Evolutionary conservation across 2,329 filamentous ascomycete species (phyloP).

Genomic region (Trichoderma sp.): DNA sequence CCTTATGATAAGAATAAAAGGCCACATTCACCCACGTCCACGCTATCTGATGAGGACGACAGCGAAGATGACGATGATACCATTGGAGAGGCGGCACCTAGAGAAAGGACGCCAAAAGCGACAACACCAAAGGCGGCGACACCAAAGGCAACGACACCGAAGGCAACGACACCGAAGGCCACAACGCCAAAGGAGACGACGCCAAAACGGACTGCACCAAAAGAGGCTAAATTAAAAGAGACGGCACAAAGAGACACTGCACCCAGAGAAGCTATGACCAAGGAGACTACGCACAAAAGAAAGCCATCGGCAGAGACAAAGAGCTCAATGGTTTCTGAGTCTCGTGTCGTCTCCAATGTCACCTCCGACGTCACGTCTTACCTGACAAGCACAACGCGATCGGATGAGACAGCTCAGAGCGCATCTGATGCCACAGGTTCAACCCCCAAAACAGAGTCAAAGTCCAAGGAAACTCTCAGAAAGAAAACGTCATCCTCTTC

Average conservation of each 20-base stretch:
- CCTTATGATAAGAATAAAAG: conserved; percentile 55
- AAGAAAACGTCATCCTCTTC: conserved; percentile 38
- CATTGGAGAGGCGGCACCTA: conserved; percentile 2
- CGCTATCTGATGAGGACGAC: conserved; percentile 7
- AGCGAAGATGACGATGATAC: conserved; percentile 20
- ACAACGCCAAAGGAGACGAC: not conserved
- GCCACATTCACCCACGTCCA: conserved; percentile 1
- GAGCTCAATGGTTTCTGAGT: conserved; percentile 28
- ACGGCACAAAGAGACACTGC: not conserved
- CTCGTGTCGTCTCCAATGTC: conserved; percentile 21
- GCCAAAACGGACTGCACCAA: not conserved
- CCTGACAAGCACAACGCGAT: conserved; percentile 2
- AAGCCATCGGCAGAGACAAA: conserved; percentile 30
- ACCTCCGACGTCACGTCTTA: conserved; percentile 21
- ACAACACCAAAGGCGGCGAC: not conserved
- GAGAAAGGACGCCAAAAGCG: not conserved
- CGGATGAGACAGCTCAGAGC: conserved; percentile 1
- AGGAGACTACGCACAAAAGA: not conserved
- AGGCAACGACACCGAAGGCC: not conserved
- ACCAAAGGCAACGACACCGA: not conserved
- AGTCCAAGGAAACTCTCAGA: conserved; percentile 1
- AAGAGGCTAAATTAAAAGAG: not conserved
- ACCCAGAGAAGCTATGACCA: not conserved
- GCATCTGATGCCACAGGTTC: not conserved
- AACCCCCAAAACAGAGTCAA: conserved; percentile 12